phyloP scores from a whole-genome alignment of 2,329 filamentous ascomycete genomes.

The Cyphellophora europaea region DNA sequence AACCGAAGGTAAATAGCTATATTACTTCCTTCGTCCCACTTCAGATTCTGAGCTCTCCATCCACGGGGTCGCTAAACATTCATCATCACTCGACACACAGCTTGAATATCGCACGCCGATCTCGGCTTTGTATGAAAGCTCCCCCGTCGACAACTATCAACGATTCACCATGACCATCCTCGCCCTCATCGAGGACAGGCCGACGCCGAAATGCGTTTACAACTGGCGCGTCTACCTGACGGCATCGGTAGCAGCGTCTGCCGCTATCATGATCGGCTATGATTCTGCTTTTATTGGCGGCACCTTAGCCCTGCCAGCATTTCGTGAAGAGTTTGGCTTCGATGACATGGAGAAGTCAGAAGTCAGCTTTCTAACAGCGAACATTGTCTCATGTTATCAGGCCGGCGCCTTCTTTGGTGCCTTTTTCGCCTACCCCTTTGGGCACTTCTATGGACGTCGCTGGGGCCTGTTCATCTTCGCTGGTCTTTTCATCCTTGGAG shows the following conservation, averaged over 20 bases:
- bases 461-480: conserved; percentile 54
- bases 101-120: too few species aligned
- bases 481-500: conserved; percentile 58
- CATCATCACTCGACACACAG: too few species aligned
- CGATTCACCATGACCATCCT: conserved; percentile 28
- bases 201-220: conserved; percentile 49
- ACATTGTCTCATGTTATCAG: conserved; percentile 75
- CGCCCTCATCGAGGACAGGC: conserved; percentile 34
- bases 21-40: too few species aligned
- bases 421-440: conserved; percentile 57
- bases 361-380: conserved; percentile 56
- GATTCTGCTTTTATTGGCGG: conserved; percentile 74
- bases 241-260: conserved; percentile 45
- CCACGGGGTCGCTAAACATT: too few species aligned
- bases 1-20: too few species aligned
- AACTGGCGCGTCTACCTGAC: conserved; percentile 51
- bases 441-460: conserved; percentile 59
- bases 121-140: too few species aligned
- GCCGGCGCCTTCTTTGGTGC: conserved; percentile 76
- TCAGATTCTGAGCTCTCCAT: too few species aligned
- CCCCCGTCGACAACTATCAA: conserved; percentile 16
- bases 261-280: conserved; percentile 51
- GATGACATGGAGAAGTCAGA: conserved; percentile 35
- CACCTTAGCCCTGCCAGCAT: conserved; percentile 61
- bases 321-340: conserved; percentile 60